Evolutionary conservation across 495 filamentous ascomycete species (phyloP), one percentile per base, ranked within the genome.

Genomic region (Aspergillus bertholletiae): DNA sequence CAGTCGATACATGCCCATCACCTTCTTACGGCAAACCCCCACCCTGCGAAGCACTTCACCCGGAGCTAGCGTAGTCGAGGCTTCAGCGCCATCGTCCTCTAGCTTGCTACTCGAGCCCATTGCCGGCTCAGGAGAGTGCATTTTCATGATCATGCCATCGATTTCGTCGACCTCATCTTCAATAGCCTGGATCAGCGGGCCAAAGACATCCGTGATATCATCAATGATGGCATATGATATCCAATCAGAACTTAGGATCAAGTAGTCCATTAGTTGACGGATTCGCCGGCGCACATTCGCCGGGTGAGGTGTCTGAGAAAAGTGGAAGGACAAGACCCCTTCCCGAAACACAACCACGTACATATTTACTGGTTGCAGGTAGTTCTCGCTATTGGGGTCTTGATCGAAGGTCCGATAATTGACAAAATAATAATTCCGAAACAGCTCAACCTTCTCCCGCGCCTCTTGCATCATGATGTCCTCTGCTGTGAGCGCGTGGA

Each of bases 341-440:
- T 97, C 92, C 7, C 92, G 85, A 76, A 98, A 98, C 7, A 98
- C 94, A 23, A 97, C 89, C 23, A 96, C 87, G 58, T 96, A 97
- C 83, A 97, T 91, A 72, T 98, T 97, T 59, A 98, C 88, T 13
- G 94, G 92, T 61, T 97, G 88, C 32, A 98, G 80, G 65, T 93
- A 96, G 64, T 94, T 83, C 54, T 92, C 89, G 62, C 83, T 93
- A 59, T 86, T 85, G 56, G 81, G 81, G 63, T 97, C 92, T 69
- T 98, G 94, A 61, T 97, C 95, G 60, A 98, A 98, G 2, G 91
- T 90, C 7, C 94, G 87, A 71, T 97, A 98, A 63, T 96, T 97
- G 71, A 97, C 86, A 65, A 98, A 97, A 67, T 98, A 98, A 73
- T 98, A 98, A 58, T 95, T 88, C 32, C 87, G 83, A 76, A 98